Evolutionary conservation across 768 basidiomycete genomes (phyloP).

Genomic region (Inosperma sp.): DNA sequence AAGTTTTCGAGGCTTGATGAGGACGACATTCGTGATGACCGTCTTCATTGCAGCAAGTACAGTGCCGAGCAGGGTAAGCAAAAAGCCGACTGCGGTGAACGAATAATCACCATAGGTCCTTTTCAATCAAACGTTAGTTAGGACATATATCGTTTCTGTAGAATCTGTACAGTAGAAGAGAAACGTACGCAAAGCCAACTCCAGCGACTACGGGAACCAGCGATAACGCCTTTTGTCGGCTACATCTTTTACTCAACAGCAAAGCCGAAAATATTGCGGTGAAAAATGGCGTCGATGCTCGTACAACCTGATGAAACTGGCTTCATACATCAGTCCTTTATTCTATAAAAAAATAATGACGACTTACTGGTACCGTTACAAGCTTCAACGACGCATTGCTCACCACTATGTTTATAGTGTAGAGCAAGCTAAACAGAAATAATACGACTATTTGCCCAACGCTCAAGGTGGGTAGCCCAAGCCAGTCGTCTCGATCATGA

Average conservation of each 20-base stretch:
- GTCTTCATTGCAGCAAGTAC: constrained; percentile 92
- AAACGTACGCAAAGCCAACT: constrained; percentile 88
- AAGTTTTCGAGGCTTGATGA: constrained; percentile 20
- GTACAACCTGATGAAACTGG: constrained; percentile 96
- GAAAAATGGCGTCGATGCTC: constrained; percentile 92
- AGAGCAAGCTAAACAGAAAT: constrained; percentile 82
- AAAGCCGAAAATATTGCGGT: constrained; percentile 72
- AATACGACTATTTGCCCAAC: constrained; percentile 58
- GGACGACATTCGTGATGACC: constrained; percentile 77
- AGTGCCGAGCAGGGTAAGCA: constrained; percentile 87
- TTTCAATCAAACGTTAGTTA: constrained; percentile 2
- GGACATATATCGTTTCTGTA: neutral
- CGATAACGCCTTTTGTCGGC: constrained; percentile 65
- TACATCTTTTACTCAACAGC: constrained; percentile 57
- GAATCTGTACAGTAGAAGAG: no score
- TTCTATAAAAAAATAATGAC: no score
- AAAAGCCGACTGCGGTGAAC: constrained; percentile 78
- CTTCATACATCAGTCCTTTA: no score
- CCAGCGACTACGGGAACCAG: constrained; percentile 84
- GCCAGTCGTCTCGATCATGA: no score
- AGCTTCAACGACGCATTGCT: constrained; percentile 87
- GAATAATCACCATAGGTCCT: constrained; percentile 97
- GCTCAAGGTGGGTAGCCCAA: constrained; percentile 41
- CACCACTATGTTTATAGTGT: constrained; percentile 91
- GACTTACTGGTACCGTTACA: constrained; percentile 83